Evolutionary conservation across 2,329 filamentous ascomycete species (phyloP).

Genomic region (Cordyceps javanica): DNA sequence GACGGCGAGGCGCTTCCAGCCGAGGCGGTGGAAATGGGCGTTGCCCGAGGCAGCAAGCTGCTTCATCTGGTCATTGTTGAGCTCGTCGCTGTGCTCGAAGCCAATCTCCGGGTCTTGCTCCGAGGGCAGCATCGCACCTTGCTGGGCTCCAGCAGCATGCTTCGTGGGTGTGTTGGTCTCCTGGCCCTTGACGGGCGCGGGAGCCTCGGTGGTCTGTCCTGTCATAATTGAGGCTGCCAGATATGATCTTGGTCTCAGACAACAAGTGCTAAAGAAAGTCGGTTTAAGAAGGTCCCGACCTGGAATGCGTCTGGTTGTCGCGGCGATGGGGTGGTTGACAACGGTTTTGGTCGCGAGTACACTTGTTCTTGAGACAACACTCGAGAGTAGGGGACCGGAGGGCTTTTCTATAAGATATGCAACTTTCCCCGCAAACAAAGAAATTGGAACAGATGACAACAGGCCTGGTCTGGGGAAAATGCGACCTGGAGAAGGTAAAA

Average conservation of each 20-base stretch:
- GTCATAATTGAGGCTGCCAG: neutral
- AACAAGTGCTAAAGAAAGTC: too few species aligned
- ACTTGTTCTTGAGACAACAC: neutral
- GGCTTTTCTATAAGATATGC: neutral
- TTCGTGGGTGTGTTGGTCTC: neutral
- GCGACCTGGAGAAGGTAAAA: constrained; percentile 4
- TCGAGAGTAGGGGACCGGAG: neutral
- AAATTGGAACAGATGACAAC: constrained; percentile 6
- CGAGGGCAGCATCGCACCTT: neutral
- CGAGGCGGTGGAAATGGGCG: constrained; percentile 40
- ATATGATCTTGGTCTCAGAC: neutral
- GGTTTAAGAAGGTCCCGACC: neutral
- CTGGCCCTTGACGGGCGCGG: neutral
- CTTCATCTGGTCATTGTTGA: constrained; percentile 24
- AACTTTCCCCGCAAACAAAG: constrained; percentile 9
- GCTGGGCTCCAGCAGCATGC: neutral
- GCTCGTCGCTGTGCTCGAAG: constrained; percentile 21
- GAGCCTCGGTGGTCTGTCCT: neutral
- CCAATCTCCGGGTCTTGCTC: constrained; percentile 27
- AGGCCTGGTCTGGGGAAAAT: constrained; percentile 8
- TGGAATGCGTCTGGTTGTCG: neutral
- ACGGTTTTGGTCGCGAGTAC: neutral
- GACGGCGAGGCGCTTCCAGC: constrained; percentile 45
- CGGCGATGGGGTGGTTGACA: neutral
- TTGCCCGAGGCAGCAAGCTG: constrained; percentile 34